A percentile compares a stretch with the other conserved stretches of the same genome.
Conservation (phyloP, 345 rosid species). For the Zanthoxylum bungeanum region DNA sequence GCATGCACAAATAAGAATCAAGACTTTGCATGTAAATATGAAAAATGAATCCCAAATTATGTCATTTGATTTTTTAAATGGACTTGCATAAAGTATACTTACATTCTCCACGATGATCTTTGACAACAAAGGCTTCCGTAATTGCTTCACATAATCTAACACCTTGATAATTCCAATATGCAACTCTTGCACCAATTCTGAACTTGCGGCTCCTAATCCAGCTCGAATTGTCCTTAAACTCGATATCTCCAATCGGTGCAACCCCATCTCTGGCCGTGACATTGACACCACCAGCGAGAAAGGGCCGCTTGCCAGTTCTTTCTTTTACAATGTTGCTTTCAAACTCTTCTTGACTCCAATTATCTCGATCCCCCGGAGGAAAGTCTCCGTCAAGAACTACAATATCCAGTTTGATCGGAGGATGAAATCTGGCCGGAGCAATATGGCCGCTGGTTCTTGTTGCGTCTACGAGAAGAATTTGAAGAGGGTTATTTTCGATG, state of each 20-base stretch:
- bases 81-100: too few species aligned
- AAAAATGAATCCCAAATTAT: too few species aligned
- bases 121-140: slow-evolving; percentile 74
- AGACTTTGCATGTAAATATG: too few species aligned
- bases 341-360: slow-evolving; percentile 69
- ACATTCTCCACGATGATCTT: slow-evolving; percentile 97
- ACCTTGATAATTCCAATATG: slow-evolving; percentile 43
- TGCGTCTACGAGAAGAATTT: slow-evolving; percentile 47
- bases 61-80: too few species aligned
- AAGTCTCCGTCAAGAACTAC: slow-evolving; percentile 84
- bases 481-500: slow-evolving; percentile 41
- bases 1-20: too few species aligned
- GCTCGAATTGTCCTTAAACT: slow-evolving; percentile 87
- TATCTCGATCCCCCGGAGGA: slow-evolving; percentile 29
- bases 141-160: slow-evolving; percentile 60
- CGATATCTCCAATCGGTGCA: slow-evolving; percentile 54
- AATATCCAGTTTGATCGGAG: slow-evolving; percentile 56
- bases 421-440: slow-evolving; percentile 29
- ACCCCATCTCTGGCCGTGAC: slow-evolving; percentile 51
- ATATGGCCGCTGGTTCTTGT: slow-evolving; percentile 13
- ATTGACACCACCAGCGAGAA: slow-evolving; percentile 74
- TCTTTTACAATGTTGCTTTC: slow-evolving; percentile 56
- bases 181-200: slow-evolving; percentile 64
- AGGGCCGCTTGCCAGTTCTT: slow-evolving; percentile 74
- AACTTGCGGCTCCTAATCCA: slow-evolving; percentile 84